Evolutionary conservation across 108 stramenopile genomes (phyloP), one percentile per base, ranked within the genome.

Genomic region (Skeletonema marinoi): DNA sequence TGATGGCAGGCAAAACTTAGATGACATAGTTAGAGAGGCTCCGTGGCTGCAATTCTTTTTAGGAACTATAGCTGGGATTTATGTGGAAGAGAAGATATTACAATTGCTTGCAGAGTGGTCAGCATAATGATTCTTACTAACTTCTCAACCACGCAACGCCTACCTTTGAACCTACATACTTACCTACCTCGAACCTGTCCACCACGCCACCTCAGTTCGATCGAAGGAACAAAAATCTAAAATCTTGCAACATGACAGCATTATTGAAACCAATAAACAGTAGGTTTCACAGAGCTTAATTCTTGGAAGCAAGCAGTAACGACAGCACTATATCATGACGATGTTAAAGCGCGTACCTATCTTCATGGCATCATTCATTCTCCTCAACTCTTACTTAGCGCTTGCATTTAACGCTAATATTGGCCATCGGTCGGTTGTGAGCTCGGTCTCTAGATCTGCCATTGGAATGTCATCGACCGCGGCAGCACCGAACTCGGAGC

Each of bases 1-100:
- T 21, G 82, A 85, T 62, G 81, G 81, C 2, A 71, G 79, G 39
- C 85, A 88, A 66, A 75, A 65, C 29, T 31, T 84, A 61, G 65
- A 51, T 33, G 73, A 72, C 16, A 71, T 85, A 14, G 29, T 62
- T 13, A 48, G 36, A 46, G 88, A 88, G 66, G 35, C 75, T 33
- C 85, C 85, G 11, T 81, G 78, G 82, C 68, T 77, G 2, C 75
- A 60, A 44, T 69, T 77, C 68, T 32, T 64, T 39, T 44, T 10
- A 6, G 75, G 68, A 33, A 69, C 68, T 51, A 19, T 70, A 16
- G 30, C 31, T 36, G 75, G 75, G 21, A 16, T 77, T 13, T 62
- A 35, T 32, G 1, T 77, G 32, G 68, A 77, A 33, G 48, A 63
- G n/a, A 62, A 48, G 35, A 21, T 77, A 21, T 70, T 77, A 44